Conservation (phyloP, 768 basidiomycete genomes). For the Royoungia palumana region DNA sequence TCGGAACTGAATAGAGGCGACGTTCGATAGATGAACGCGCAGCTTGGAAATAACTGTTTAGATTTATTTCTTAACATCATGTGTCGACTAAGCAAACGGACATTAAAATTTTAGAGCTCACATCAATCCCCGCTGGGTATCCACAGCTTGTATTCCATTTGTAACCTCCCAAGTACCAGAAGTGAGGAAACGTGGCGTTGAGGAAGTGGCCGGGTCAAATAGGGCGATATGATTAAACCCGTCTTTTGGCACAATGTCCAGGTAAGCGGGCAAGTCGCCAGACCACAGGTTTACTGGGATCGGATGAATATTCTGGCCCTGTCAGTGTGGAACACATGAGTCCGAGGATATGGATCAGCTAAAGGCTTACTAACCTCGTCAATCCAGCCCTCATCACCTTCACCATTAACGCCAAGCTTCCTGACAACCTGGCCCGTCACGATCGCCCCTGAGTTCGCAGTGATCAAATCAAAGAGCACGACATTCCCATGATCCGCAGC, state of each 20-base stretch:
- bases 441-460: conserved; percentile 23
- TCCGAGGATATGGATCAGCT: conserved; percentile 2
- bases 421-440: conserved; percentile 59
- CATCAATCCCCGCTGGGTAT: conserved; percentile 65
- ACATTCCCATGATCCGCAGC: conserved; percentile 79
- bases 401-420: conserved; percentile 75
- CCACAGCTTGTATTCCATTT: conserved; percentile 67
- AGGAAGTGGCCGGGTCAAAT: conserved; percentile 72
- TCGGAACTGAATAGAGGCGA: conserved; percentile 73
- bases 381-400: conserved; percentile 94
- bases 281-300: conserved; percentile 45
- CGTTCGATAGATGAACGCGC: conserved; percentile 82
- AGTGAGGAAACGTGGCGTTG: conserved; percentile 79
- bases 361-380: conserved; percentile 57
- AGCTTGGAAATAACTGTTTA: conserved; percentile 80
- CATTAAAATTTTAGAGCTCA: conserved; percentile 43
- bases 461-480: conserved; percentile 63
- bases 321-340: conserved; percentile 16
- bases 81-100: conserved; percentile 21
- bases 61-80: conserved; percentile 18
- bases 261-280: conserved; percentile 61
- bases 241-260: conserved; percentile 84
- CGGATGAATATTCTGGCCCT: conserved; percentile 65
- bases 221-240: conserved; percentile 94
- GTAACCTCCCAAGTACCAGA: conserved; percentile 89